Percentiles rank a stretch among this genome's conserved stretches.
Evolutionary conservation across 371 early-diverging fungal species (phyloP).

Genomic region (Rhizopus stolonifer): DNA sequence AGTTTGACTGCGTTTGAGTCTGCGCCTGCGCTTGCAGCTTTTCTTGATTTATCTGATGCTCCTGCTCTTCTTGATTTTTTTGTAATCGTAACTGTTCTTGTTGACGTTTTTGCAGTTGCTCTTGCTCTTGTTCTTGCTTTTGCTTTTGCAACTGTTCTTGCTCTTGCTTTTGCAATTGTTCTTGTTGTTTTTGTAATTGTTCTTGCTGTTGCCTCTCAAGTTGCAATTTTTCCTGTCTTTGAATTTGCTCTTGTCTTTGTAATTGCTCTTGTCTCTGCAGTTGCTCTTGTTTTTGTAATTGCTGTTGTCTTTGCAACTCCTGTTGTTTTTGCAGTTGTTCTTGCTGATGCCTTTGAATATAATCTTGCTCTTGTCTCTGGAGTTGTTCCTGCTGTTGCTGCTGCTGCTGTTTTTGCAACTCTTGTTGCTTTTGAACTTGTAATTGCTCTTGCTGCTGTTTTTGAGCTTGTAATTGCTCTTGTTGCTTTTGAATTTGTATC

Average conservation of each 20-base stretch:
- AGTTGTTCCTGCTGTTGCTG: background rate
- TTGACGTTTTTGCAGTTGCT: too few species aligned
- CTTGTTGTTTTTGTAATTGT: too few species aligned
- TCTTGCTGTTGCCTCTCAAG: too few species aligned
- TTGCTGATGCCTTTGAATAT: too few species aligned
- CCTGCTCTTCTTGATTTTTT: too few species aligned
- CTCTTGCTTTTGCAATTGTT: constrained; percentile 1
- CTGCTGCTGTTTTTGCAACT: background rate
- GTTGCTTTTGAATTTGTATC: background rate
- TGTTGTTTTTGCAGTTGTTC: background rate
- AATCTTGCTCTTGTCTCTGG: background rate
- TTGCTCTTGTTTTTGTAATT: background rate
- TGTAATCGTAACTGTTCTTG: too few species aligned
- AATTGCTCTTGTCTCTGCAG: background rate
- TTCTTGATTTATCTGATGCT: too few species aligned
- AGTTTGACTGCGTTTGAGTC: background rate
- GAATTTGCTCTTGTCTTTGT: background rate
- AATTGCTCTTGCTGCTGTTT: background rate
- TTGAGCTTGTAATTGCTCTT: background rate
- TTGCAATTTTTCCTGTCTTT: background rate
- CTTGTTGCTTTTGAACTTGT: background rate
- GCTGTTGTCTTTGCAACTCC: background rate
- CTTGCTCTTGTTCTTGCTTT: too few species aligned
- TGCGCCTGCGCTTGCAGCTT: background rate
- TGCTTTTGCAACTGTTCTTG: background rate